Percentiles rank a stretch among this genome's conserved stretches.
These are phyloP conservation scores for Aspergillus saccharolyticus DNA, from an alignment of 495 filamentous ascomycete species.

Conservation along the genomic window DNA sequence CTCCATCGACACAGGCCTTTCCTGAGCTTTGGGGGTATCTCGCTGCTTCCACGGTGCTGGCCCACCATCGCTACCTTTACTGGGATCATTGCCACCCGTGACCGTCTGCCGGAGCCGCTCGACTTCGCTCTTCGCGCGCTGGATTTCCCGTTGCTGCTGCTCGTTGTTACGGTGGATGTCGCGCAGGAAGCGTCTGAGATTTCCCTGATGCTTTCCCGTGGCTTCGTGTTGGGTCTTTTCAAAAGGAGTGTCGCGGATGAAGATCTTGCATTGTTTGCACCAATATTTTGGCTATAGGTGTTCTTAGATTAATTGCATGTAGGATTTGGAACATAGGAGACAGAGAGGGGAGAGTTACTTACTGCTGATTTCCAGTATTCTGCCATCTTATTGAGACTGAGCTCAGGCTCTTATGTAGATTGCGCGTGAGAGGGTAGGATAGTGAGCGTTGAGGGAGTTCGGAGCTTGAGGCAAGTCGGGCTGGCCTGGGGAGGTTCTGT, in stretches of 20 bases:
- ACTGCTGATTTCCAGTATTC: constrained; percentile 99
- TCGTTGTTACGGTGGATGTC: constrained; percentile 81
- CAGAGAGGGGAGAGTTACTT: constrained; percentile 14
- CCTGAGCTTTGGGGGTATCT: constrained; percentile 19
- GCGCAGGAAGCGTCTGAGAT: constrained; percentile 83
- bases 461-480: background rate
- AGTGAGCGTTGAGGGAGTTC: background rate
- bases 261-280: constrained; percentile 96
- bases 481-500: background rate
- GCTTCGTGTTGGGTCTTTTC: constrained; percentile 88
- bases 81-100: constrained; percentile 27
- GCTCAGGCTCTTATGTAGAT: too few species aligned
- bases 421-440: background rate
- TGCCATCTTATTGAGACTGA: constrained; percentile 54
- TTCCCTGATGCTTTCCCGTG: constrained; percentile 80
- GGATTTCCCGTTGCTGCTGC: constrained; percentile 67
- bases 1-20: constrained; percentile 47
- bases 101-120: constrained; percentile 79
- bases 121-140: constrained; percentile 79
- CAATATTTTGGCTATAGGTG: constrained; percentile 73
- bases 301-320: too few species aligned
- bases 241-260: constrained; percentile 86
- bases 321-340: background rate
- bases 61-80: constrained; percentile 18
- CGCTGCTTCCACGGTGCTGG: constrained; percentile 21